Conservation (phyloP, 176 grass and related monocot species). For the Rhynchospora breviuscula region DNA sequence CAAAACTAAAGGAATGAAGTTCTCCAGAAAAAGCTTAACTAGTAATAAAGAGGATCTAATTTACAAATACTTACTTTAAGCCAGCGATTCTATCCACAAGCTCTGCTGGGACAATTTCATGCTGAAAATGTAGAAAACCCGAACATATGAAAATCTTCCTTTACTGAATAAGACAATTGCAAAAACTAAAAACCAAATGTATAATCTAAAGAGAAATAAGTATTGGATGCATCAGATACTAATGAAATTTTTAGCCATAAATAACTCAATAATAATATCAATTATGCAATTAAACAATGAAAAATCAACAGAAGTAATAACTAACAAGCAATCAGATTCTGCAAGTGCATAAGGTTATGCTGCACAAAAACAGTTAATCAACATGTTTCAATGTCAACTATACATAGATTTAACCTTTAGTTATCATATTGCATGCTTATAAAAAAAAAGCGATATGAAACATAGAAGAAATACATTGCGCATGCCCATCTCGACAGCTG, state of each 20-base stretch:
- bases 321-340: background rate
- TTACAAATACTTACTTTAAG: constrained; percentile 52
- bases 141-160: constrained; percentile 14
- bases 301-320: constrained; percentile 16
- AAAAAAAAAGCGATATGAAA: background rate
- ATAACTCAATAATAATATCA: background rate
- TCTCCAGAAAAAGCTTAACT: background rate
- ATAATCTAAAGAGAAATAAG: background rate
- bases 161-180: background rate
- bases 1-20: background rate
- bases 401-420: background rate
- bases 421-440: background rate
- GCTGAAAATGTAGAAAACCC: constrained; percentile 33
- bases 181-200: background rate
- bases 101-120: constrained; percentile 80
- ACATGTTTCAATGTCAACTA: background rate
- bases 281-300: background rate
- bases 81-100: constrained; percentile 83
- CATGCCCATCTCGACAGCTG: constrained; percentile 93
- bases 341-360: background rate
- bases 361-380: background rate
- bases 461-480: constrained; percentile 50
- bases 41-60: background rate
- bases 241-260: constrained; percentile 5
- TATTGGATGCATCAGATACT: background rate